Evolutionary conservation across 352 stramenopile genomes (phyloP), one percentile per base, ranked within the genome.

Genomic region (Pythium phragmiticola): DNA sequence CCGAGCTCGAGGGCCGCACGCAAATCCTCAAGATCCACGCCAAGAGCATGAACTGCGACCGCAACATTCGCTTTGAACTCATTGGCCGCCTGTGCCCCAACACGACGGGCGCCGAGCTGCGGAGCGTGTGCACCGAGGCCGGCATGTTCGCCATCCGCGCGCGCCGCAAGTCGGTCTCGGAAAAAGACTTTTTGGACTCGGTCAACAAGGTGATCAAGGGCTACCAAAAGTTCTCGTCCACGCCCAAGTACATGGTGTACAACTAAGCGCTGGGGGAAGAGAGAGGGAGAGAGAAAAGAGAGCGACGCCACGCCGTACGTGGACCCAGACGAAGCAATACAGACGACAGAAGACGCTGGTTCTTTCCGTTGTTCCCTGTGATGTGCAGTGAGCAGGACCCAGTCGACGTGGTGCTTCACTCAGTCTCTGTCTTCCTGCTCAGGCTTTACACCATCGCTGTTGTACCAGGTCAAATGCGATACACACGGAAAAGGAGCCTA

Each of bases 201-300:
- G 97, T 99, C 60, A 99, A 99, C 82, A 99, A 99, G 84, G 97
- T 99, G 61, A 99, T 99, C 75, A 99, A 99, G 87, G 97, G 97
- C 63, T 99, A 99, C 90, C 98, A 99, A 74, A 99, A 99, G 88
- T 99, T 99, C 87, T 98, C 89, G 68, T 98, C 97, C 39, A 99
- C 98, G 68, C 97, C 98, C 33, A 99, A 99, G 85, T 99, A 99
- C 87, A 98, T 98, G 92, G 94, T 98, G 55, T 98, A 98, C 83
- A 98, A 98, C 72, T 98, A 96, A 41, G 48, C 48, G 26, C 16
- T 12, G 13, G 12, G 21, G 28, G 48, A 41, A 3, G 48, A 52
- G 21, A 52, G 6, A n/a, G 28, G 21, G 7, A 11, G 11, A 9
- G n/a, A 19, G 17, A 30, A 30, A 30, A 3, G 26, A 30, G 26